These are phyloP conservation scores for Moesziomyces aphidis DNA, from an alignment of 1,284 basidiomycete genomes.

Conservation along the genomic window DNA sequence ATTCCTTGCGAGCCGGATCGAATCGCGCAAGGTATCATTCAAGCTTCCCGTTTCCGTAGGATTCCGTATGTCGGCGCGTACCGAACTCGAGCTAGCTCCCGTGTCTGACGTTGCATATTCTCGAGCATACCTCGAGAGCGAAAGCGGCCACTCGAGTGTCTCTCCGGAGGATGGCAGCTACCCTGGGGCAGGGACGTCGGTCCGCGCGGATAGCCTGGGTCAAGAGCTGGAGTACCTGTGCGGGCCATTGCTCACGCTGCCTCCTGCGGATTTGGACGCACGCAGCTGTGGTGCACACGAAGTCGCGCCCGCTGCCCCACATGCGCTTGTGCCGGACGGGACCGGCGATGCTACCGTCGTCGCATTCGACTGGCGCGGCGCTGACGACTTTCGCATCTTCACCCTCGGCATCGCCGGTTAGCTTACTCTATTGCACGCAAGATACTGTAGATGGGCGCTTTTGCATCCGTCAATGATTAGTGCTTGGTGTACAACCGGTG, in stretches of 20 bases:
- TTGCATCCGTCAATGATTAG: no score
- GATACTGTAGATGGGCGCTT: no score
- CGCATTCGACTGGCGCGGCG: constrained; percentile 54
- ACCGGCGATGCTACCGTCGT: constrained; percentile 37
- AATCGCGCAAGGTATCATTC: constrained; percentile 30
- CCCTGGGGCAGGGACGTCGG: neutral
- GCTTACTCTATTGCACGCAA: neutral
- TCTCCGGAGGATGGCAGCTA: constrained; percentile 1
- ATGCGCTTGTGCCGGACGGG: constrained; percentile 25
- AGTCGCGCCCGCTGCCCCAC: constrained; percentile 23
- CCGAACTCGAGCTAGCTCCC: constrained; percentile 37
- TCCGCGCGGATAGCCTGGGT: neutral
- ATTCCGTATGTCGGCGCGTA: constrained; percentile 25
- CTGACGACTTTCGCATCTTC: constrained; percentile 52
- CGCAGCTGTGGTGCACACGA: constrained; percentile 27
- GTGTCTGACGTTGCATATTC: constrained; percentile 5
- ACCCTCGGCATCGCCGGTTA: constrained; percentile 41
- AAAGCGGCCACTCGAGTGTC: neutral
- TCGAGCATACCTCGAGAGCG: neutral
- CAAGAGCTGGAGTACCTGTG: constrained; percentile 52
- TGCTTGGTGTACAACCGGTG: no score
- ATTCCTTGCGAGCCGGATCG: constrained; percentile 41
- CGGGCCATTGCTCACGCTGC: constrained; percentile 30
- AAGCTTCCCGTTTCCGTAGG: constrained; percentile 18
- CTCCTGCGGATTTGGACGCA: constrained; percentile 24